Conservation (phyloP, 306 rosid genomes). For the Oemleria cerasiformis region DNA sequence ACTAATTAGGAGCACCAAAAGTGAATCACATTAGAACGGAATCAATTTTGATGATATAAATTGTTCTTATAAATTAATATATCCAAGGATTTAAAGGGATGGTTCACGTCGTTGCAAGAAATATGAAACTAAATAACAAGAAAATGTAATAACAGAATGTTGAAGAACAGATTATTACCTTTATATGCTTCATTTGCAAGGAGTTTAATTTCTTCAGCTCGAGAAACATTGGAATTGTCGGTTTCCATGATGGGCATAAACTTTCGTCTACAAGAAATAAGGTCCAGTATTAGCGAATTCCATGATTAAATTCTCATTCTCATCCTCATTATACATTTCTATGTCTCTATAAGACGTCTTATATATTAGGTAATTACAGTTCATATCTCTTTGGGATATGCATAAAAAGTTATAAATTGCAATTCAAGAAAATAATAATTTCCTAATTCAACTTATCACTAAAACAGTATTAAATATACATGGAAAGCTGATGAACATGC, state of each 20-base stretch:
- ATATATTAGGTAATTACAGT: slow-evolving; percentile 14
- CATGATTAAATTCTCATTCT: slow-evolving; percentile 12
- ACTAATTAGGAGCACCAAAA: neutral
- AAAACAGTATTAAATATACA: neutral
- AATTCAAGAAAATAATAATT: neutral
- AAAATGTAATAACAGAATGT: slow-evolving; percentile 2
- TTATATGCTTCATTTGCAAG: slow-evolving; percentile 84
- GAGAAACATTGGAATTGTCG: slow-evolving; percentile 42
- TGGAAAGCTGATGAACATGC: neutral
- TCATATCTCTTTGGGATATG: neutral
- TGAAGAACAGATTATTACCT: slow-evolving; percentile 44
- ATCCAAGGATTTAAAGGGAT: slow-evolving; percentile 13
- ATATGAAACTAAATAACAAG: neutral
- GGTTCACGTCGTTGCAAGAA: neutral
- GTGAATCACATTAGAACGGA: neutral
- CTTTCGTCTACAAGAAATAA: slow-evolving; percentile 27
- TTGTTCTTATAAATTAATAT: neutral
- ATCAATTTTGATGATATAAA: slow-evolving; percentile 9
- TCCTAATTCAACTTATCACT: neutral
- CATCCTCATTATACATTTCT: slow-evolving; percentile 19
- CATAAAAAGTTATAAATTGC: neutral
- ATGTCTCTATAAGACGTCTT: slow-evolving; percentile 8
- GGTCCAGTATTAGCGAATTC: slow-evolving; percentile 31
- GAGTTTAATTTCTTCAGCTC: slow-evolving; percentile 74
- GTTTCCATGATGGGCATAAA: slow-evolving; percentile 54